These are phyloP conservation scores for Ramaria sp. DNA, from an alignment of 768 basidiomycete genomes.

Conservation along the genomic window DNA sequence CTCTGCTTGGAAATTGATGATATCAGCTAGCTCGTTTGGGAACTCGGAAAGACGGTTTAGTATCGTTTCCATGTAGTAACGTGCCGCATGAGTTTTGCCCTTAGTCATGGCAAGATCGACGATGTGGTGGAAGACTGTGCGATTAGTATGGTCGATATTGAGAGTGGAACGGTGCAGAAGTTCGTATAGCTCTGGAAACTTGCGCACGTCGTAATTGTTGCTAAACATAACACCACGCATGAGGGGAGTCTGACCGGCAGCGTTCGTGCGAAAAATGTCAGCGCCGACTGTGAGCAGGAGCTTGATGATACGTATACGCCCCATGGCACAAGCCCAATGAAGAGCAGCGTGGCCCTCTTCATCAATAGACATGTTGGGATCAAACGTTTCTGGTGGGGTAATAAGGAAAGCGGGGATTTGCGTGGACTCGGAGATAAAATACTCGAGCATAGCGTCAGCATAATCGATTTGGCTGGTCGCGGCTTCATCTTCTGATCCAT, in stretches of 20 bases:
- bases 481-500: slow-evolving; percentile 1
- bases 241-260: slow-evolving; percentile 89
- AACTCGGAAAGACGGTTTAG: slow-evolving; percentile 80
- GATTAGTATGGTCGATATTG: slow-evolving; percentile 76
- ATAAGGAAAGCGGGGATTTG: slow-evolving; percentile 84
- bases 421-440: slow-evolving; percentile 95
- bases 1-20: slow-evolving; percentile 98
- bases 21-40: slow-evolving; percentile 91
- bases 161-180: slow-evolving; percentile 95
- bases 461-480: slow-evolving; percentile 29
- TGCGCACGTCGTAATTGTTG: slow-evolving; percentile 98
- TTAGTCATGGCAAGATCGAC: slow-evolving; percentile 97
- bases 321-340: slow-evolving; percentile 99
- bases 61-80: slow-evolving; percentile 98
- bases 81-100: slow-evolving; percentile 92
- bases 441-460: slow-evolving; percentile 93
- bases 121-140: slow-evolving; percentile 96
- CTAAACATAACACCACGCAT: slow-evolving; percentile 99
- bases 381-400: slow-evolving; percentile 81
- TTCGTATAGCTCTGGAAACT: slow-evolving; percentile 96
- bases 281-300: slow-evolving; percentile 88
- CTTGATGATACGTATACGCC: slow-evolving; percentile 91
- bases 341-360: slow-evolving; percentile 96
- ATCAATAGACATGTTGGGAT: slow-evolving; percentile 93
- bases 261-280: slow-evolving; percentile 95